Percentiles rank a stretch among this genome's conserved stretches.
phyloP scores from a whole-genome alignment of 2,329 filamentous ascomycete genomes.

The Colletotrichum musae region DNA sequence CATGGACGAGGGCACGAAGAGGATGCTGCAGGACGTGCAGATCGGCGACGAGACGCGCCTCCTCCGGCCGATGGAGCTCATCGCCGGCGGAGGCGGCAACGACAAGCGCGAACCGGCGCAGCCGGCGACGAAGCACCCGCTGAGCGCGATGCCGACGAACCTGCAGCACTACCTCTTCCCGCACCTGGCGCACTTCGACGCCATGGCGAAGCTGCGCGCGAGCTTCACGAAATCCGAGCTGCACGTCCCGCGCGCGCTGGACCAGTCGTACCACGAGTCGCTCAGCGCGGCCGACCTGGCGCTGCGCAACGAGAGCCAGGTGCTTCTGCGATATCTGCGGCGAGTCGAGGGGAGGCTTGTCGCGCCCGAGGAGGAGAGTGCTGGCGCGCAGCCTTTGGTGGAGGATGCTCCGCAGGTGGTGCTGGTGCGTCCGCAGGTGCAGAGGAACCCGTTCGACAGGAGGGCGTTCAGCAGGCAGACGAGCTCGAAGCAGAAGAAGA shows the following conservation, averaged over 20 bases:
- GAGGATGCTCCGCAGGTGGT: background rate
- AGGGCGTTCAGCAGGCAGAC: constrained; percentile 32
- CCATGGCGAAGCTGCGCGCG: constrained; percentile 37
- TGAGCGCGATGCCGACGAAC: constrained; percentile 41
- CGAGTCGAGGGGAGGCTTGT: constrained; percentile 25
- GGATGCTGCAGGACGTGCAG: constrained; percentile 34
- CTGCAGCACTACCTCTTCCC: constrained; percentile 42
- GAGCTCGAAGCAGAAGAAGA: constrained; percentile 43
- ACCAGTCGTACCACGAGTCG: constrained; percentile 42
- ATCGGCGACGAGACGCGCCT: constrained; percentile 32
- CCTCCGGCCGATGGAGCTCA: constrained; percentile 1
- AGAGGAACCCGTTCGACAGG: constrained; percentile 27
- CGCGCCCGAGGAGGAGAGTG: background rate
- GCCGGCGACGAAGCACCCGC: constrained; percentile 1
- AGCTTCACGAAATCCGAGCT: constrained; percentile 42
- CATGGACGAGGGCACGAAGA: constrained; percentile 39
- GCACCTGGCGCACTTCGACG: constrained; percentile 42
- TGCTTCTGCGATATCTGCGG: constrained; percentile 36
- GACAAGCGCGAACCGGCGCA: background rate
- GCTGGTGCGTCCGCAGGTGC: background rate
- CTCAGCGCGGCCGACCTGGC: constrained; percentile 35
- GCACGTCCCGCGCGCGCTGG: constrained; percentile 40
- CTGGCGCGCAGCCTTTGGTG: background rate
- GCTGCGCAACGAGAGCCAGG: constrained; percentile 38
- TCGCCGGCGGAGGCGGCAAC: constrained; percentile 13